A percentile compares a stretch with the other conserved stretches of the same genome.
Conservation (phyloP, 371 early-diverging fungal species). For the Mortierella sp. region DNA sequence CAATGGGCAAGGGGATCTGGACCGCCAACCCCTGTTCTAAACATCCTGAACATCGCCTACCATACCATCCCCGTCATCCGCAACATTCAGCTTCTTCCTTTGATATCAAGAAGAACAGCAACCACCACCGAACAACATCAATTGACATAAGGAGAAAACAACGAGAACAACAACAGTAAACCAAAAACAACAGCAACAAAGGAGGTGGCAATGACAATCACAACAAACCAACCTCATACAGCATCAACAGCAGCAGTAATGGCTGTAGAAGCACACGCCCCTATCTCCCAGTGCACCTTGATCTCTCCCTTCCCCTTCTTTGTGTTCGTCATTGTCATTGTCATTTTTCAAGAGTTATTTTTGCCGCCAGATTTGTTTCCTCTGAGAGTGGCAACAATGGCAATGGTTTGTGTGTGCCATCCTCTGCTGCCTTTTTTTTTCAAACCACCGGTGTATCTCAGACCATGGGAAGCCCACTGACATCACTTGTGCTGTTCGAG, state of each 20-base stretch:
- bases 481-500: not conserved
- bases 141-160: not conserved
- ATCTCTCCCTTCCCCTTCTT: not conserved
- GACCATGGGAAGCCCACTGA: not conserved
- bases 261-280: slow-evolving; percentile 13
- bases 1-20: not conserved
- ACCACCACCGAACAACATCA: not conserved
- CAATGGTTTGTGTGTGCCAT: not conserved
- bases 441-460: not conserved
- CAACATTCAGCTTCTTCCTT: not conserved
- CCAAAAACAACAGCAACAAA: slow-evolving; percentile 3
- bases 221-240: not conserved
- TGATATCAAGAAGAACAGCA: not conserved
- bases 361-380: not conserved
- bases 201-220: not conserved
- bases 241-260: not conserved
- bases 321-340: not conserved
- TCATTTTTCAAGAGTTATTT: not conserved
- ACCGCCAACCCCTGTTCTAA: not conserved
- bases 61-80: not conserved
- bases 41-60: not conserved
- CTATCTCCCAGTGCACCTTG: not conserved
- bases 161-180: not conserved
- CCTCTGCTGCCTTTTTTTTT: not conserved
- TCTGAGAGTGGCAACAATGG: not conserved